These are phyloP conservation scores for Neotropicomus parvogracilis DNA, from an alignment of 1,284 basidiomycete genomes.

Conservation along the genomic window DNA sequence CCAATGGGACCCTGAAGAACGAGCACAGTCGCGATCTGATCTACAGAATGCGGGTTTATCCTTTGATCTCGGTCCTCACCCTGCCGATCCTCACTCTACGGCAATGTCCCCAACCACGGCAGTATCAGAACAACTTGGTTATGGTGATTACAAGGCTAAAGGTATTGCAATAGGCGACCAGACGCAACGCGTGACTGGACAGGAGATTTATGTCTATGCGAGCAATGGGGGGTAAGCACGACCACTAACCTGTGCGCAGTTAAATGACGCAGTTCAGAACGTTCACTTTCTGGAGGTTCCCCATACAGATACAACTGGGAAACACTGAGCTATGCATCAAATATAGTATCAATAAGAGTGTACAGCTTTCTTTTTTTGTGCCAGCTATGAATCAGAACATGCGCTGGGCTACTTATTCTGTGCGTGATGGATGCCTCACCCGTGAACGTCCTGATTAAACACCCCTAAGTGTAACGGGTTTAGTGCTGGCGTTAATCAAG, in stretches of 20 bases:
- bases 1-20: slow-evolving; percentile 65
- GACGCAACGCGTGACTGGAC: slow-evolving; percentile 50
- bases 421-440: slow-evolving; percentile 44
- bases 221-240: slow-evolving; percentile 58
- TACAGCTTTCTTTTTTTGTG: slow-evolving; percentile 78
- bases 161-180: slow-evolving; percentile 21
- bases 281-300: slow-evolving; percentile 94
- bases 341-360: slow-evolving; percentile 80
- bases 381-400: slow-evolving; percentile 84
- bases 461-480: slow-evolving; percentile 74
- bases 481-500: slow-evolving; percentile 73
- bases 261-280: slow-evolving; percentile 44
- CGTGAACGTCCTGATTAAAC: background rate
- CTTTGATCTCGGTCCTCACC: slow-evolving; percentile 64
- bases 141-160: slow-evolving; percentile 21
- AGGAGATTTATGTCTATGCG: slow-evolving; percentile 80
- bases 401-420: slow-evolving; percentile 86
- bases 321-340: slow-evolving; percentile 72
- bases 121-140: slow-evolving; percentile 8
- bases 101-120: slow-evolving; percentile 23
- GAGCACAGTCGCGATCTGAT: slow-evolving; percentile 16
- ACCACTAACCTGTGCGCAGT: too few relatives aligned
- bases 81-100: slow-evolving; percentile 62
- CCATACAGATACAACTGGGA: slow-evolving; percentile 78
- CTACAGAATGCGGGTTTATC: slow-evolving; percentile 25